Conservation (phyloP, 2,329 filamentous ascomycete species). For the Pyricularia sp. region DNA sequence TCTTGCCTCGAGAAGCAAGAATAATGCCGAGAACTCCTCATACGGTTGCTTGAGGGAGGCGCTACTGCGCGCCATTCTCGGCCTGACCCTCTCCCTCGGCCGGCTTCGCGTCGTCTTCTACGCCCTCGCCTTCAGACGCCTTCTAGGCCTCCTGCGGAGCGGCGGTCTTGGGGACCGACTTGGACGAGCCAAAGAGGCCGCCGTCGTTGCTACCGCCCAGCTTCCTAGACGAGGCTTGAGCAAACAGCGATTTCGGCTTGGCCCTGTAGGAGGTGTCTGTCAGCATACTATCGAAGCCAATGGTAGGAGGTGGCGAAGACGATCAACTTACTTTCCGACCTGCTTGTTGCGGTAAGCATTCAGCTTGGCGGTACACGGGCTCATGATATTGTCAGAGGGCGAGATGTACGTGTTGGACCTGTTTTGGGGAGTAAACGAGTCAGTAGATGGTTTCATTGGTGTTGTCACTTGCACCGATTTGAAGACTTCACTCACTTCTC, state of each 20-base stretch:
- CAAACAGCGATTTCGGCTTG: slow-evolving; percentile 61
- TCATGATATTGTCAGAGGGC: slow-evolving; percentile 84
- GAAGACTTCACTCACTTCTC: slow-evolving; percentile 43
- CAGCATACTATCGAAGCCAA: background rate
- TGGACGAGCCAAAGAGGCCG: slow-evolving; percentile 23
- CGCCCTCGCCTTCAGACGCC: background rate
- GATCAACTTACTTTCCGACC: slow-evolving; percentile 57
- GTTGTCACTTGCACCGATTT: background rate
- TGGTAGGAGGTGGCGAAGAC: background rate
- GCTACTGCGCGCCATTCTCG: background rate
- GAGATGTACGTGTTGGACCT: slow-evolving; percentile 52
- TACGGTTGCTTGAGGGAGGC: background rate
- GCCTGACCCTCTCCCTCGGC: background rate
- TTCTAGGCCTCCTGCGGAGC: background rate
- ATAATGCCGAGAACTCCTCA: background rate
- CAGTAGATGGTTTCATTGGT: background rate
- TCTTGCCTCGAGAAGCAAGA: background rate
- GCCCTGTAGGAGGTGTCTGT: slow-evolving; percentile 28
- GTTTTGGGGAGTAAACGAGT: slow-evolving; percentile 2
- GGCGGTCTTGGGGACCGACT: background rate
- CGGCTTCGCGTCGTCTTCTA: background rate
- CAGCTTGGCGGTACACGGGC: slow-evolving; percentile 75
- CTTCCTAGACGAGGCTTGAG: slow-evolving; percentile 56
- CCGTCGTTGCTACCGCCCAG: slow-evolving; percentile 39
- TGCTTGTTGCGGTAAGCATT: slow-evolving; percentile 73